phyloP scores from a whole-genome alignment of 768 basidiomycete species.

The Macrolepiota albuminosa region DNA sequence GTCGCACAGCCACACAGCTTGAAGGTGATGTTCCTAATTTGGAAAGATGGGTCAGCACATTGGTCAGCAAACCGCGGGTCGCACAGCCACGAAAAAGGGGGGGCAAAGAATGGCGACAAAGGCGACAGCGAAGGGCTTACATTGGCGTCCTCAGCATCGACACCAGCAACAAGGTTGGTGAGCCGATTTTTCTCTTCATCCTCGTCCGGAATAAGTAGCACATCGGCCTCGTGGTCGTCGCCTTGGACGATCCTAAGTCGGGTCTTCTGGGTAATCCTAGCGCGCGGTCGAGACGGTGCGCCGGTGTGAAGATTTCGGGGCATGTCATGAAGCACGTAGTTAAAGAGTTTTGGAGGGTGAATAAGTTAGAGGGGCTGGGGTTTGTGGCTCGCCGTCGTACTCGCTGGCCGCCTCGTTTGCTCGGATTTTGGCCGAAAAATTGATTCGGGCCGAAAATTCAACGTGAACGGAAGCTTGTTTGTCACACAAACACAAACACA shows the following conservation, averaged over 20 bases:
- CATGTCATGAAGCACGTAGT: conserved; percentile 72
- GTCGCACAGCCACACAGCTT: conserved; percentile 49
- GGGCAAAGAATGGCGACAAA: conserved; percentile 29
- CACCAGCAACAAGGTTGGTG: conserved; percentile 72
- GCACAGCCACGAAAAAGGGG: conserved; percentile 42
- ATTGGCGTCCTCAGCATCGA: conserved; percentile 91
- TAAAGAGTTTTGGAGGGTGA: conserved; percentile 25
- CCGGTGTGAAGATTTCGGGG: conserved; percentile 76
- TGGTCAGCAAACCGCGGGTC: conserved; percentile 47
- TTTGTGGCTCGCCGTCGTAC: conserved; percentile 18
- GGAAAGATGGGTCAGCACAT: conserved; percentile 33
- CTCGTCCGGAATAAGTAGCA: conserved; percentile 78
- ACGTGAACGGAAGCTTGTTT: conserved; percentile 32
- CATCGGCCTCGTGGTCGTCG: conserved; percentile 73
- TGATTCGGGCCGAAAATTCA: conserved; percentile 51
- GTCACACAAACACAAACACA: conserved; percentile 30
- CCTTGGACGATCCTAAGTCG: conserved; percentile 82
- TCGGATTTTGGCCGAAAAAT: conserved; percentile 63
- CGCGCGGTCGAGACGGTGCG: conserved; percentile 77
- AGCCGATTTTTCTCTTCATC: conserved; percentile 81
- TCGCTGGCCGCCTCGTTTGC: conserved; percentile 54
- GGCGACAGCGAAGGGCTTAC: conserved; percentile 50
- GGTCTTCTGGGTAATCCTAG: conserved; percentile 90
- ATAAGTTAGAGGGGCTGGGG: conserved; percentile 32
- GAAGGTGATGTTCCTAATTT: conserved; percentile 50